These are phyloP conservation scores for Entonaema liquescens DNA, from an alignment of 495 filamentous ascomycete species.

Conservation along the genomic window DNA sequence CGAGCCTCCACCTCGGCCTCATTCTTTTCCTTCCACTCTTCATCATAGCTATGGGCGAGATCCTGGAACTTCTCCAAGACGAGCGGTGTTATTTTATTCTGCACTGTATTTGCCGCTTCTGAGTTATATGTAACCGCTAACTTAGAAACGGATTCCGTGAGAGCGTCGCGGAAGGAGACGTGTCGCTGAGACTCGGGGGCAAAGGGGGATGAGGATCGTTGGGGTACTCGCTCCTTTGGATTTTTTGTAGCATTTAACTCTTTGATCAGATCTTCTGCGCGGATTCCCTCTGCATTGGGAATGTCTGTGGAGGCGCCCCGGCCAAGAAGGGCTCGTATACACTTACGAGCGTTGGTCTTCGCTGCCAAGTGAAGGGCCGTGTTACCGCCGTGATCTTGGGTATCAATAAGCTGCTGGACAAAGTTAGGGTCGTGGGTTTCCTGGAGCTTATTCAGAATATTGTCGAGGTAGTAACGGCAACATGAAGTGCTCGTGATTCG, in stretches of 20 bases:
- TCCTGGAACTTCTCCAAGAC: slow-evolving; percentile 65
- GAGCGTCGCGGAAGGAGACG: slow-evolving; percentile 52
- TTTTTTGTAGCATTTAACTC: slow-evolving; percentile 63
- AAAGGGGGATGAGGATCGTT: slow-evolving; percentile 70
- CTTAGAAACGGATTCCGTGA: slow-evolving; percentile 48
- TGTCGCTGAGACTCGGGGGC: slow-evolving; percentile 61
- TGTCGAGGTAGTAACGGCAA: slow-evolving; percentile 90
- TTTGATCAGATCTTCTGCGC: slow-evolving; percentile 77
- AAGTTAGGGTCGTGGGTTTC: slow-evolving; percentile 72
- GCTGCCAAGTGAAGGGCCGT: slow-evolving; percentile 90
- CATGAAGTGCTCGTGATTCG: slow-evolving; percentile 78
- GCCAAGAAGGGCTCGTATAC: slow-evolving; percentile 73
- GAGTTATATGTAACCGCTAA: slow-evolving; percentile 54
- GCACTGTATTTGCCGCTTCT: slow-evolving; percentile 68
- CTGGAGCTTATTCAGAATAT: slow-evolving; percentile 82
- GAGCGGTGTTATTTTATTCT: slow-evolving; percentile 63
- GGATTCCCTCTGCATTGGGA: slow-evolving; percentile 77
- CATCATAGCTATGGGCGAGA: slow-evolving; percentile 66
- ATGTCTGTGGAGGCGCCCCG: slow-evolving; percentile 80
- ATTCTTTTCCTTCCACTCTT: slow-evolving; percentile 67
- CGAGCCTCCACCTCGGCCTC: slow-evolving; percentile 65
- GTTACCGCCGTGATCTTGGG: slow-evolving; percentile 83
- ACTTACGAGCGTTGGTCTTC: slow-evolving; percentile 76
- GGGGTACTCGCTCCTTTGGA: slow-evolving; percentile 54
- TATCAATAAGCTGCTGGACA: slow-evolving; percentile 73